Conservation (phyloP, 805 yeast genomes). For the Candida nitratophila region DNA sequence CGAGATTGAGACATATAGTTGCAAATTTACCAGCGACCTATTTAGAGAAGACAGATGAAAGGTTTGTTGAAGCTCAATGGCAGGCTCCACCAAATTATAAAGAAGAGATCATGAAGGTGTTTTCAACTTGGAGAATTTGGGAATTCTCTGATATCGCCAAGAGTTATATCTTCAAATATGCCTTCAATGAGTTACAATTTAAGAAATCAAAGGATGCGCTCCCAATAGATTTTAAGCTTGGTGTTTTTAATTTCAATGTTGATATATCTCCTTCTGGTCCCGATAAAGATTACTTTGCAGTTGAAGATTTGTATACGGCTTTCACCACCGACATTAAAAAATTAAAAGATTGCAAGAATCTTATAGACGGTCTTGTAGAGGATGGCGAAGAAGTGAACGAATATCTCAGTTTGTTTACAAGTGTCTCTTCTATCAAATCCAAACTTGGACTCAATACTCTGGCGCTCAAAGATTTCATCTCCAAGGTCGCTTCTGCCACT, state of each 20-base stretch:
- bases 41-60: constrained; percentile 27
- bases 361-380: background rate
- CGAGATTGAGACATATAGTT: constrained; percentile 70
- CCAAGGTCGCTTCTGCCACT: constrained; percentile 5
- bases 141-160: constrained; percentile 63
- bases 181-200: constrained; percentile 27
- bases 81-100: constrained; percentile 46
- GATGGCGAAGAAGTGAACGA: background rate
- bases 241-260: background rate
- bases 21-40: constrained; percentile 51
- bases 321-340: background rate
- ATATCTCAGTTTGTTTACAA: background rate
- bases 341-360: background rate
- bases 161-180: constrained; percentile 45
- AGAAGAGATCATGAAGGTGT: constrained; percentile 47
- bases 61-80: constrained; percentile 29
- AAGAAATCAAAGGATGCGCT: background rate
- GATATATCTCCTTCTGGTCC: background rate
- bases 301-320: background rate
- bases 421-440: background rate
- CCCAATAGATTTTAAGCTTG: background rate
- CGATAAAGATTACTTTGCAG: background rate
- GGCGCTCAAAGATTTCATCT: background rate
- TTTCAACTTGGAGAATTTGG: constrained; percentile 87
- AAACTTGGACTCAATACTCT: constrained; percentile 1